Evolutionary conservation across 495 filamentous ascomycete species (phyloP).

Genomic region (Diplogelasinospora grovesii): DNA sequence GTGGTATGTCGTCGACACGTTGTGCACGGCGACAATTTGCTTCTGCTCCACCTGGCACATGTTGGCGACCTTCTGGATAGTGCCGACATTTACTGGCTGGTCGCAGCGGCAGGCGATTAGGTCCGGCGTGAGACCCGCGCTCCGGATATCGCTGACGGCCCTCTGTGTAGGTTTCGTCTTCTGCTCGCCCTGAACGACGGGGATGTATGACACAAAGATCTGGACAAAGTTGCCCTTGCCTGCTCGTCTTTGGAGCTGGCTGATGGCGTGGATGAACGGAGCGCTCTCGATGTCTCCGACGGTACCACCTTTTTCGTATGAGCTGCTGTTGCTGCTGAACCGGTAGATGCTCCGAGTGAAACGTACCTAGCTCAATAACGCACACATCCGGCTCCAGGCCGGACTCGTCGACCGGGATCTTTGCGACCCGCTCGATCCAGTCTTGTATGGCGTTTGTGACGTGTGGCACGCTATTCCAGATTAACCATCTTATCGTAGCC

Average conservation of each 20-base stretch:
- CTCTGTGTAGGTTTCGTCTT: conserved; percentile 97
- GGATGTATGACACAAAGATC: conserved; percentile 79
- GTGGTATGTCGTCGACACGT: conserved; percentile 83
- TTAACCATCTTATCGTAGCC: not conserved
- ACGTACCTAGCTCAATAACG: conserved; percentile 56
- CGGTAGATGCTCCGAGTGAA: not conserved
- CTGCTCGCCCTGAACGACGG: conserved; percentile 64
- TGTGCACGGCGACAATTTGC: conserved; percentile 78
- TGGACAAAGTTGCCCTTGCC: conserved; percentile 78
- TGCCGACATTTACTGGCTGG: conserved; percentile 58
- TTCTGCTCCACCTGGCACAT: conserved; percentile 75
- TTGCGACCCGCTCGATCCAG: conserved; percentile 84
- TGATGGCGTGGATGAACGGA: conserved; percentile 83
- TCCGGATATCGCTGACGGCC: conserved; percentile 74
- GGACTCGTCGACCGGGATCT: conserved; percentile 81
- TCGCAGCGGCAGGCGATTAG: conserved; percentile 93
- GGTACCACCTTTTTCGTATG: conserved; percentile 26
- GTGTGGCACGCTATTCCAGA: conserved; percentile 61
- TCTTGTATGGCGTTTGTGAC: conserved; percentile 86
- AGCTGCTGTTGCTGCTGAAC: not conserved
- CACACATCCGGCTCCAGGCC: conserved; percentile 83
- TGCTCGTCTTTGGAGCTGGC: conserved; percentile 62
- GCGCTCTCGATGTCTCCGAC: conserved; percentile 80
- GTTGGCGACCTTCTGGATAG: conserved; percentile 79
- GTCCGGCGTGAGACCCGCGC: conserved; percentile 79